phyloP scores from a whole-genome alignment of 1,139 yeast genomes.

The Meyerozyma athensensis region DNA sequence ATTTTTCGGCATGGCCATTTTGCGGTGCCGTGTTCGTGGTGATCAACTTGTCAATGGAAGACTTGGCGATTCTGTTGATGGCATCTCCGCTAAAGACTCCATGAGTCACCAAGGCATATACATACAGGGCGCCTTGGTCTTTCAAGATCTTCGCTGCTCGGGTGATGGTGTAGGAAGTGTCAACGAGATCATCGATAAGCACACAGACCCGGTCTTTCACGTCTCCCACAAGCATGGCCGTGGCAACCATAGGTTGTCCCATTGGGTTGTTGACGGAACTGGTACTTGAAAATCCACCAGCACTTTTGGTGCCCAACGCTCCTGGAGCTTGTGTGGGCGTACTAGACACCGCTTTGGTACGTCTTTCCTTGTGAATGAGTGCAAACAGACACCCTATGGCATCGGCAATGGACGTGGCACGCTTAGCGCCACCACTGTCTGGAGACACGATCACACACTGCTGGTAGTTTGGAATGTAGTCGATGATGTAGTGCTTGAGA shows the following conservation, averaged over 20 bases:
- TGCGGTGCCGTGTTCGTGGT: slow-evolving; percentile 96
- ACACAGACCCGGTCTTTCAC: slow-evolving; percentile 82
- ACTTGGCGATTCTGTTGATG: slow-evolving; percentile 58
- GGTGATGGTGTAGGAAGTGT: slow-evolving; percentile 87
- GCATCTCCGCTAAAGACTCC: slow-evolving; percentile 95
- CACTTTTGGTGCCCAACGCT: slow-evolving; percentile 4
- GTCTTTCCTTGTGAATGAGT: slow-evolving; percentile 88
- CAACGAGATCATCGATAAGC: slow-evolving; percentile 87
- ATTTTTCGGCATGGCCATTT: slow-evolving; percentile 48
- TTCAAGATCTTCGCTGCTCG: slow-evolving; percentile 88
- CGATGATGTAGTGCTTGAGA: slow-evolving; percentile 72
- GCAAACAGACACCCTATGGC: slow-evolving; percentile 87
- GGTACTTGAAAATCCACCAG: slow-evolving; percentile 4
- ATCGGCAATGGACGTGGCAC: slow-evolving; percentile 94
- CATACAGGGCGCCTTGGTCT: slow-evolving; percentile 86
- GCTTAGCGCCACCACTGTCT: slow-evolving; percentile 96
- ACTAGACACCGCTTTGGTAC: slow-evolving; percentile 42
- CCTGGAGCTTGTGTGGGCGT: slow-evolving; percentile 10
- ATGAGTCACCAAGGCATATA: slow-evolving; percentile 87
- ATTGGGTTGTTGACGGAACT: slow-evolving; percentile 3
- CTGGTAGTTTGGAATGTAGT: slow-evolving; percentile 66
- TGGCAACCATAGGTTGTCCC: slow-evolving; percentile 36
- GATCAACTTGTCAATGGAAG: slow-evolving; percentile 76
- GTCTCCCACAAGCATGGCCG: slow-evolving; percentile 92
- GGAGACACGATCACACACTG: slow-evolving; percentile 90